These are phyloP conservation scores for Mytilinidion resinicola DNA, from an alignment of 495 filamentous ascomycete genomes.

Conservation along the genomic window DNA sequence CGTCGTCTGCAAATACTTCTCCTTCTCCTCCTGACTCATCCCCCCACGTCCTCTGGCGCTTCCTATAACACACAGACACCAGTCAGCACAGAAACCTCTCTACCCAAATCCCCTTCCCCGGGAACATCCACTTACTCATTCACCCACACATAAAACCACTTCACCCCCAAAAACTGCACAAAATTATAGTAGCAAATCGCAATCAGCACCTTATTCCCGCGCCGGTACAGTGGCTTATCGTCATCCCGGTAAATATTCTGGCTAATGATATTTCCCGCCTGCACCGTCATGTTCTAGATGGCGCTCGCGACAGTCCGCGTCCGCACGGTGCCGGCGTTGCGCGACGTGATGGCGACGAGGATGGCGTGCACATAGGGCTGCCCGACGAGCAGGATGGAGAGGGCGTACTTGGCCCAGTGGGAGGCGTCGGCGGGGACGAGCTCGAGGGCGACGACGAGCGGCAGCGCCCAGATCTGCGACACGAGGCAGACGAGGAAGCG, in stretches of 20 bases:
- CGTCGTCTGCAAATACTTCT: conserved; percentile 59
- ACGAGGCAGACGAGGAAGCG: conserved; percentile 46
- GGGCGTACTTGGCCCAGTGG: conserved; percentile 17
- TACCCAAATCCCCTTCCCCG: neutral
- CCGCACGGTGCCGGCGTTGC: conserved; percentile 53
- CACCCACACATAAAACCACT: conserved; percentile 24
- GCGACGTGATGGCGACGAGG: conserved; percentile 33
- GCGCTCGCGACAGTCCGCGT: conserved; percentile 52
- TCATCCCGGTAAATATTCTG: conserved; percentile 29
- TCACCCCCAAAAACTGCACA: conserved; percentile 25
- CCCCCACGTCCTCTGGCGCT: conserved; percentile 47
- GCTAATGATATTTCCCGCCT: conserved; percentile 27
- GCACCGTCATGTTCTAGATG: conserved; percentile 50
- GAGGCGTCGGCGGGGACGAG: conserved; percentile 33
- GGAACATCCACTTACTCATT: conserved; percentile 22
- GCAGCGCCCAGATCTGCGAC: conserved; percentile 53
- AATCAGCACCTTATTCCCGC: conserved; percentile 28
- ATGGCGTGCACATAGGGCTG: conserved; percentile 28
- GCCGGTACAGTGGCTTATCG: conserved; percentile 29
- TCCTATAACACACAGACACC: no score
- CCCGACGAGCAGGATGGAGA: conserved; percentile 25
- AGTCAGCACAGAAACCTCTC: neutral
- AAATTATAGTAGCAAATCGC: conserved; percentile 25
- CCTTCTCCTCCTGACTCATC: conserved; percentile 57
- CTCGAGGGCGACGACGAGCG: conserved; percentile 48